These are phyloP conservation scores for Serendipita sp. DNA, from an alignment of 1,284 basidiomycete species.

Conservation along the genomic window DNA sequence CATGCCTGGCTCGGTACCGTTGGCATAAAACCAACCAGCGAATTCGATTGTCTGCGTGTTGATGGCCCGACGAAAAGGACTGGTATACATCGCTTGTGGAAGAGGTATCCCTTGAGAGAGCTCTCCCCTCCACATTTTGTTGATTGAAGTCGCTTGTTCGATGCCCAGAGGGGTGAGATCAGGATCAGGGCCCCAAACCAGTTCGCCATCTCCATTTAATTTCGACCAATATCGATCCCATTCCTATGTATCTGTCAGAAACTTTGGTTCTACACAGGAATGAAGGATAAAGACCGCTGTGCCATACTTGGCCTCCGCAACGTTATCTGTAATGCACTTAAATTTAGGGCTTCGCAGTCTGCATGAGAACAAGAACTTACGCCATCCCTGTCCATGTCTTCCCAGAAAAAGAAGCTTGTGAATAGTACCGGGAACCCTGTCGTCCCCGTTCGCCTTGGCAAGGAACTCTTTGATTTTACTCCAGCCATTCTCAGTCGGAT, in stretches of 20 bases:
- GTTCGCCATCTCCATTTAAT: constrained; percentile 51
- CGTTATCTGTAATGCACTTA: constrained; percentile 42
- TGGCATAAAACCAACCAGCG: constrained; percentile 23
- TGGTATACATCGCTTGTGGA: constrained; percentile 50
- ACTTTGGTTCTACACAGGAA: constrained; percentile 6
- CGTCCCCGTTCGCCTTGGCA: constrained; percentile 29
- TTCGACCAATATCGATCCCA: constrained; percentile 48
- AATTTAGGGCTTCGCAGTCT: not conserved
- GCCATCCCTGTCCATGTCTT: constrained; percentile 60
- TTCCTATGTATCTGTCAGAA: constrained; percentile 15
- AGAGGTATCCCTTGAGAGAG: constrained; percentile 36
- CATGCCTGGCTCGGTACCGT: not conserved
- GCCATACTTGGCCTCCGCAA: constrained; percentile 60
- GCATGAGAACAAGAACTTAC: constrained; percentile 25
- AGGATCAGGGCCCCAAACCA: constrained; percentile 75
- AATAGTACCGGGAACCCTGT: constrained; percentile 23
- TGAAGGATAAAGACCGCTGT: constrained; percentile 24
- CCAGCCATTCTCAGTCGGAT: constrained; percentile 41
- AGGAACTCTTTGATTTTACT: constrained; percentile 30
- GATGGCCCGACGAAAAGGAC: constrained; percentile 60
- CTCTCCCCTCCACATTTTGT: constrained; percentile 47
- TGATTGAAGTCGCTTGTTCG: constrained; percentile 44
- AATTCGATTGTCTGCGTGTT: constrained; percentile 57
- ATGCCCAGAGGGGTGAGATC: constrained; percentile 54
- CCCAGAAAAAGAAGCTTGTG: constrained; percentile 56